phyloP scores from a whole-genome alignment of 495 filamentous ascomycete species.

The Gamarada debralockiae region DNA sequence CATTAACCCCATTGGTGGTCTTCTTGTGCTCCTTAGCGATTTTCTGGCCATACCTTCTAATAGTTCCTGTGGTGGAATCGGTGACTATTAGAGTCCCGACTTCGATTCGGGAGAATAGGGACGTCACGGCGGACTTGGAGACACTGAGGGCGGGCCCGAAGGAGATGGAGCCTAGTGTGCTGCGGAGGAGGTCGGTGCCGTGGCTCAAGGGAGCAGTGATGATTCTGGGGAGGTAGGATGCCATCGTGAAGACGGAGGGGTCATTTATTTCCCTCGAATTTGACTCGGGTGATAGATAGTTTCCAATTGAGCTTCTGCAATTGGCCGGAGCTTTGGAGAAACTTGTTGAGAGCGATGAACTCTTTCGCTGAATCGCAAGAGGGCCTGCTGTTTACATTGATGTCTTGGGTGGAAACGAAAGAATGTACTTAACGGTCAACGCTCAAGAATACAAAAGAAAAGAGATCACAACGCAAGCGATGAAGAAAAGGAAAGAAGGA shows the following conservation, averaged over 20 bases:
- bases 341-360: no score
- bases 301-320: no score
- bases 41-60: slow-evolving; percentile 17
- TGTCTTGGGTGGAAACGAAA: no score
- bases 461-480: background rate
- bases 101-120: slow-evolving; percentile 36
- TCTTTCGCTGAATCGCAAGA: no score
- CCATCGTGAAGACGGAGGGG: slow-evolving; percentile 6
- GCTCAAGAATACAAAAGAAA: background rate
- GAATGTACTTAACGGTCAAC: background rate
- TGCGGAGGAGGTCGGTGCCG: slow-evolving; percentile 28
- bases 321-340: background rate
- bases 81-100: slow-evolving; percentile 38
- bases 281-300: background rate
- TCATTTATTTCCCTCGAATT: background rate
- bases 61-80: slow-evolving; percentile 32
- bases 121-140: slow-evolving; percentile 35
- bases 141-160: slow-evolving; percentile 35
- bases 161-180: slow-evolving; percentile 32
- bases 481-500: background rate
- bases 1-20: slow-evolving; percentile 22
- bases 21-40: slow-evolving; percentile 20
- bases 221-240: slow-evolving; percentile 19
- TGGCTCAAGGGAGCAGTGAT: slow-evolving; percentile 12
- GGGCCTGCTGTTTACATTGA: no score